Evolutionary conservation across 305 asterid genomes (phyloP).

Genomic region (Fraxinus latifolia): DNA sequence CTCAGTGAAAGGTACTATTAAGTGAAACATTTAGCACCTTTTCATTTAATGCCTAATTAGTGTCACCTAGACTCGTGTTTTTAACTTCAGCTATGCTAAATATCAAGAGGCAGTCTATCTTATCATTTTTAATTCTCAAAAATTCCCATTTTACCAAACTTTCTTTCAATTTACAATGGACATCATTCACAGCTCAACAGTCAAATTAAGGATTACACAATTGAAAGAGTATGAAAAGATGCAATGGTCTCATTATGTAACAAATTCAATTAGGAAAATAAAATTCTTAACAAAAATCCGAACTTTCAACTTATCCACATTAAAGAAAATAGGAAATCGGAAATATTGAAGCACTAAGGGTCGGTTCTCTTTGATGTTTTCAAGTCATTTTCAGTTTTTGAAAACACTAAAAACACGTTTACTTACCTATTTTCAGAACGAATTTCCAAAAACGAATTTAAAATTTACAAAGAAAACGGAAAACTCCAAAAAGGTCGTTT

Average conservation of each 20-base stretch:
- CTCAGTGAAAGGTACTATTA: background rate
- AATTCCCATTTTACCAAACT: background rate
- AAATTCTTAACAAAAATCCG: background rate
- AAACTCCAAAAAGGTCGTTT: too few relatives aligned
- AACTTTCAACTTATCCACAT: constrained; percentile 9
- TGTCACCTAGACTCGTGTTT: background rate
- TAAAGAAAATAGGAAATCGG: constrained; percentile 7
- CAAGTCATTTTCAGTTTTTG: too few relatives aligned
- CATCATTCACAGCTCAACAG: background rate
- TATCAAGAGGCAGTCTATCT: background rate
- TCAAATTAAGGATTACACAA: background rate
- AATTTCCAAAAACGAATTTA: too few relatives aligned
- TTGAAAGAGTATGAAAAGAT: constrained; percentile 1
- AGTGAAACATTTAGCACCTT: background rate
- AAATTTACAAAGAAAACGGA: too few relatives aligned
- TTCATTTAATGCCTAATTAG: background rate
- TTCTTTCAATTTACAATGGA: constrained; percentile 1
- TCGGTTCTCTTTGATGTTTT: too few relatives aligned
- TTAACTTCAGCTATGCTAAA: background rate
- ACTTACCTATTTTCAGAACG: too few relatives aligned
- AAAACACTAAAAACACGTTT: too few relatives aligned
- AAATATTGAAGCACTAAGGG: background rate
- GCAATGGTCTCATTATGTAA: background rate
- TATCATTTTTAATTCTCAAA: background rate
- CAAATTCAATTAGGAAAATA: background rate